phyloP scores from a whole-genome alignment of 2,329 filamentous ascomycete species.

The Epichloe glyceriae region DNA sequence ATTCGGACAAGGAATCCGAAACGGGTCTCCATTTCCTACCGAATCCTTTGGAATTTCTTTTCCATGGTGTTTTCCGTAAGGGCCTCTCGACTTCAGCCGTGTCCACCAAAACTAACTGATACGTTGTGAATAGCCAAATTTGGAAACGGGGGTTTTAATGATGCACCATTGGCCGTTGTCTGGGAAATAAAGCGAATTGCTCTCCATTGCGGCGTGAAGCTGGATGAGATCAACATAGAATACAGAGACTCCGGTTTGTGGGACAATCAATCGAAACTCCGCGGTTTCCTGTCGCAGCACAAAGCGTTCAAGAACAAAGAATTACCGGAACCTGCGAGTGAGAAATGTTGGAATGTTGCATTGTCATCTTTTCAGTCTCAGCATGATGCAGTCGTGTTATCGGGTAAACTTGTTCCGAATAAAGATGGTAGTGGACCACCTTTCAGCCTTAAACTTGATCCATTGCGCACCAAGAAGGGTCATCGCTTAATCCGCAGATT shows the following conservation, averaged over 20 bases:
- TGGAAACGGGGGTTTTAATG: constrained; percentile 23
- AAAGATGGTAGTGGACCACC: constrained; percentile 22
- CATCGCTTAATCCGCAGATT: constrained; percentile 42
- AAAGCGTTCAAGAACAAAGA: constrained; percentile 28
- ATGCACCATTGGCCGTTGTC: constrained; percentile 33
- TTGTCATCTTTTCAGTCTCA: constrained; percentile 22
- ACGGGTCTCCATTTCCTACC: too few relatives aligned
- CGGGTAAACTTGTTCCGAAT: constrained; percentile 28
- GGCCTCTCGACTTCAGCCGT: constrained; percentile 3
- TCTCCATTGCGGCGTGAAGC: constrained; percentile 29
- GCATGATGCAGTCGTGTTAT: constrained; percentile 28
- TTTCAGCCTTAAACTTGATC: constrained; percentile 33
- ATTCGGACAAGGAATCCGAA: neutral
- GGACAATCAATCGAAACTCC: constrained; percentile 31
- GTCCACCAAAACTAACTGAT: neutral
- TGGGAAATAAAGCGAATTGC: constrained; percentile 41
- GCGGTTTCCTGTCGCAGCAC: constrained; percentile 25
- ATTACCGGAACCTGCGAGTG: constrained; percentile 34
- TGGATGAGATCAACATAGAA: constrained; percentile 20
- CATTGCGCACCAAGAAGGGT: constrained; percentile 33
- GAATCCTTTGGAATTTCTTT: constrained; percentile 8
- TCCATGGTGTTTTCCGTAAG: constrained; percentile 29
- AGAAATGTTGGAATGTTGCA: constrained; percentile 33
- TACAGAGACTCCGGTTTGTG: constrained; percentile 24
- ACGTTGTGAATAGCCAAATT: constrained; percentile 20